Percentiles rank a stretch among this genome's conserved stretches.
phyloP scores from a whole-genome alignment of 352 stramenopile genomes.

The Phytophthora lateralis region DNA sequence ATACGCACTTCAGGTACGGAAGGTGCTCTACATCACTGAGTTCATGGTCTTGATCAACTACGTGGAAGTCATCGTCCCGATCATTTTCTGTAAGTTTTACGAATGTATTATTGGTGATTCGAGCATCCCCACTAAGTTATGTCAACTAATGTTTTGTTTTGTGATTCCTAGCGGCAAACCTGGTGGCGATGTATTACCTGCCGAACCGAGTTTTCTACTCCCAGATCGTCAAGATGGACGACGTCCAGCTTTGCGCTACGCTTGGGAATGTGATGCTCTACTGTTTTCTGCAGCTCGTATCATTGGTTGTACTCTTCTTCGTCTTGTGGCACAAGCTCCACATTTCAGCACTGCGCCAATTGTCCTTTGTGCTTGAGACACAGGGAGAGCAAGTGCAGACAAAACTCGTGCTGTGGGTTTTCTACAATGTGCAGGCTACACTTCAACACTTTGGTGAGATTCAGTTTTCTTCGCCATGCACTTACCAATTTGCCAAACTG shows the following conservation, averaged over 20 bases:
- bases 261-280: slow-evolving; percentile 42
- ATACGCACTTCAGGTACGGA: slow-evolving; percentile 21
- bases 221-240: slow-evolving; percentile 28
- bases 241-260: slow-evolving; percentile 12
- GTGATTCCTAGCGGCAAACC: slow-evolving; percentile 18
- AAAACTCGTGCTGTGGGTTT: slow-evolving; percentile 50
- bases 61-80: slow-evolving; percentile 44
- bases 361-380: slow-evolving; percentile 47
- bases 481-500: too few relatives aligned
- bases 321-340: slow-evolving; percentile 26
- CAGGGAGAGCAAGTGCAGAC: slow-evolving; percentile 38
- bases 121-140: background rate
- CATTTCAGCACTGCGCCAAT: slow-evolving; percentile 31
- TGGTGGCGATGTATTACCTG: slow-evolving; percentile 34
- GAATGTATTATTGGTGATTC: background rate
- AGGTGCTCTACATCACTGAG: slow-evolving; percentile 50
- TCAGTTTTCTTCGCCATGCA: background rate
- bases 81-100: slow-evolving; percentile 45
- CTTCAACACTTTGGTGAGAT: slow-evolving; percentile 39
- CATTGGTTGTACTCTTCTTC: slow-evolving; percentile 34
- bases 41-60: slow-evolving; percentile 53
- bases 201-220: slow-evolving; percentile 40
- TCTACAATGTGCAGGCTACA: slow-evolving; percentile 38
- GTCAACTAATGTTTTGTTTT: background rate
- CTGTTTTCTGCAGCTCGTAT: slow-evolving; percentile 41